phyloP scores from a whole-genome alignment of 176 grass and related monocot species.

The Alopecurus myosuroides region DNA sequence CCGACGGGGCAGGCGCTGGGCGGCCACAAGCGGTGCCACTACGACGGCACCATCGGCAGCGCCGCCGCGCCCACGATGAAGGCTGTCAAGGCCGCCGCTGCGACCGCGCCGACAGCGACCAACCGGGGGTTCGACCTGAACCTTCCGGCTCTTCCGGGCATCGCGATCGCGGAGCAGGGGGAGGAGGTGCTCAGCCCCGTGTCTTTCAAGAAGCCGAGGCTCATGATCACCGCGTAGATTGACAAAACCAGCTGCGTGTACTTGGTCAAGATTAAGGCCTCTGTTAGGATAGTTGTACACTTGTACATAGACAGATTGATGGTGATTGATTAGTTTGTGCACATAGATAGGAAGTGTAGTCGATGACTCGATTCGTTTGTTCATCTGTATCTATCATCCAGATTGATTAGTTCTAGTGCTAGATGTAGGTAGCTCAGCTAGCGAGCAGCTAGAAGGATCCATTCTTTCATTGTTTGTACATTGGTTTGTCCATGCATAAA shows the following conservation, averaged over 20 bases:
- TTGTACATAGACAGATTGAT: not conserved
- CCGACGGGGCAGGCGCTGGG: slow-evolving; percentile 81
- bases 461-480: slow-evolving; percentile 27
- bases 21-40: slow-evolving; percentile 90
- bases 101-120: not conserved
- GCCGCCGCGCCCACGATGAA: slow-evolving; percentile 10
- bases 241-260: not conserved
- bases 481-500: not conserved
- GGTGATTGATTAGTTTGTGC: slow-evolving; percentile 1
- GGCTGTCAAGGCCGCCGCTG: not conserved
- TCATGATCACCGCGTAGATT: slow-evolving; percentile 52
- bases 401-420: not conserved
- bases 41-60: slow-evolving; percentile 65
- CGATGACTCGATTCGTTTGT: not conserved
- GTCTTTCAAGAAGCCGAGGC: slow-evolving; percentile 76
- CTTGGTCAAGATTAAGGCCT: not conserved
- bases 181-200: slow-evolving; percentile 78
- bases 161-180: slow-evolving; percentile 25
- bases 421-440: not conserved
- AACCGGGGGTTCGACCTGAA: slow-evolving; percentile 67
- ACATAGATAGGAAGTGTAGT: not conserved
- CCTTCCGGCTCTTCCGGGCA: slow-evolving; percentile 53
- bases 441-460: not conserved
- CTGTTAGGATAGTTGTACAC: not conserved
- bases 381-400: not conserved